phyloP scores from a whole-genome alignment of 1,284 basidiomycete species.

The Sporisorium graminicola region DNA sequence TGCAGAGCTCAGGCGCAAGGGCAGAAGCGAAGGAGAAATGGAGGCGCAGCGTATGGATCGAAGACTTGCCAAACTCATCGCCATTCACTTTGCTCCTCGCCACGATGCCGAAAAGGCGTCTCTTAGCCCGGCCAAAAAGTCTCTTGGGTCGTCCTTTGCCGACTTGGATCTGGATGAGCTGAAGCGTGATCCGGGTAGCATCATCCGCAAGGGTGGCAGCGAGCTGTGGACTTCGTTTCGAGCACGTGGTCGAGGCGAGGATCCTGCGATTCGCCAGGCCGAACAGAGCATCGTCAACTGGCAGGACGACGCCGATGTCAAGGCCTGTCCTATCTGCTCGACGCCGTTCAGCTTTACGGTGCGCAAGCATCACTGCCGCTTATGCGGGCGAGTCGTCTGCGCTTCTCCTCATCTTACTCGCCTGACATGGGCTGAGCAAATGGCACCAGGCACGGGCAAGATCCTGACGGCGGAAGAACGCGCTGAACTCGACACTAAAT shows the following conservation, averaged over 20 bases:
- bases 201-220: conserved; percentile 37
- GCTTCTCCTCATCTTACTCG: conserved; percentile 79
- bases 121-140: conserved; percentile 19
- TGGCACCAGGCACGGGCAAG: conserved; percentile 39
- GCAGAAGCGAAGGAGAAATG: conserved; percentile 48
- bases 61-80: conserved; percentile 58
- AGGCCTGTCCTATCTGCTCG: conserved; percentile 87
- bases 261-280: conserved; percentile 46
- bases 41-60: conserved; percentile 64
- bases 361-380: conserved; percentile 94
- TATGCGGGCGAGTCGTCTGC: conserved; percentile 93
- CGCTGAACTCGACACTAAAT: conserved; percentile 34
- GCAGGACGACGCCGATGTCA: conserved; percentile 84
- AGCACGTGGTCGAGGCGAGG: conserved; percentile 45
- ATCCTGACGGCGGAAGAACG: conserved; percentile 22
- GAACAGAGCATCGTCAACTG: conserved; percentile 96
- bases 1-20: conserved; percentile 27
- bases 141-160: conserved; percentile 21
- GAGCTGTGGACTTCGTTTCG: conserved; percentile 51
- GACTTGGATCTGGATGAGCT: conserved; percentile 51
- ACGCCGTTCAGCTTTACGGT: conserved; percentile 89
- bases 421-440: conserved; percentile 35
- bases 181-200: conserved; percentile 36
- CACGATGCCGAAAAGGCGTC: conserved; percentile 20
- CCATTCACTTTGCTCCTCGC: conserved; percentile 50